Base-by-base conservation (phyloP, 1,284 basidiomycete genomes). In the Schizophyllum amplum region DNA sequence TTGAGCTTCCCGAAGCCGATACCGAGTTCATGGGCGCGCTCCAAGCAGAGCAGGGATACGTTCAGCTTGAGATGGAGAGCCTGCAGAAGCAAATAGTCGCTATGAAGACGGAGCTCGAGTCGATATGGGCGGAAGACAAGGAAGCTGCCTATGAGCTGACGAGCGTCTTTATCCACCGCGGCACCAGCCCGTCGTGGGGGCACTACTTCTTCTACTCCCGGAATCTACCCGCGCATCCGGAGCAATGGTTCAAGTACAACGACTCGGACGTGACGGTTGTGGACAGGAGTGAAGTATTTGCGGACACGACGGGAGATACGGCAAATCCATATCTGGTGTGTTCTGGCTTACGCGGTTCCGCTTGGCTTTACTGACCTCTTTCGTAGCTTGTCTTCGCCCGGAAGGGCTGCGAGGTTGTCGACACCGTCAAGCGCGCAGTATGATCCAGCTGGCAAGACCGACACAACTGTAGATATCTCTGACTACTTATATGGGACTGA, bases 161-260 rank as follows among this genome's bases (percentile, higher is more conserved):
- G 0, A 91, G 92, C 11, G 94, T 98, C 13, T 99, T 98, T 73
- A 92, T 98, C 65, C 96, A 99, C 71, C 87, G 95, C 46, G 94
- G 94, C 49, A 80, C 83, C n/a, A 87, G 87, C 21, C 86, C 88
- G 0, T 86, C 84, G 4, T 92, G 86, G 74, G 92, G 92, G 24
- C 89, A 94, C 70, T 92, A 94, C 69, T 94, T 90, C 74, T 90
- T 94, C 71, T 92, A 92, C 67, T 90, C 91, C 58, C 81, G 92
- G 48, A 80, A 92, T 67, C 74, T 93, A 22, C 91, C 90, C 0
- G 77, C 82, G 24, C 72, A 82, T 17, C 83, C 86, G 5, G 86
- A 94, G 59, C 79, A 83, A 52, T 97, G 93, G 92, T 93, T 94
- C 80, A 97, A 96, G 71, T 97, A 94, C 74, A 95, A 95, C 67